phyloP scores from a whole-genome alignment of 495 filamentous ascomycete species.

The Hypoxylon subgilvum region DNA sequence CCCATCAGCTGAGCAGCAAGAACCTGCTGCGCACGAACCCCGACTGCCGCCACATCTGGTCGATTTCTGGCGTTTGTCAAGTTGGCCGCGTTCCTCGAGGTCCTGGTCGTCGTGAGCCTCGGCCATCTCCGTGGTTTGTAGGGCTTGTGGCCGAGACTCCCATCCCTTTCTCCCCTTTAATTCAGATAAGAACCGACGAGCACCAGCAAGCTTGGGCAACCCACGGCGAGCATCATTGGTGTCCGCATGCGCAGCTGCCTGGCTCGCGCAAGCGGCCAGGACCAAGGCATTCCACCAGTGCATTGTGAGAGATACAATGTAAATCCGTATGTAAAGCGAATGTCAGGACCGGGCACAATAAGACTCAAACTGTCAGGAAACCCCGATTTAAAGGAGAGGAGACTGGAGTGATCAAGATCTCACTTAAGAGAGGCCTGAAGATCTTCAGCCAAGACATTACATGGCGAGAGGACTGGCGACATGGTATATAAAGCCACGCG shows the following conservation, averaged over 20 bases:
- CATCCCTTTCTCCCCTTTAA: constrained; percentile 40
- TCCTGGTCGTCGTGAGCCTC: constrained; percentile 13
- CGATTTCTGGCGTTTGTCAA: constrained; percentile 36
- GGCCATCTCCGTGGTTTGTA: constrained; percentile 2
- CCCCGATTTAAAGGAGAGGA: background rate
- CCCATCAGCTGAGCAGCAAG: constrained; percentile 72
- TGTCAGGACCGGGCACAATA: constrained; percentile 10
- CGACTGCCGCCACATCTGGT: constrained; percentile 47
- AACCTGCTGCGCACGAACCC: constrained; percentile 60
- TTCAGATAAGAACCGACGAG: constrained; percentile 43
- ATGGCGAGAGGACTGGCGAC: constrained; percentile 1
- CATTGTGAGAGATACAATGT: constrained; percentile 18
- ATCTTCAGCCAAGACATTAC: constrained; percentile 14
- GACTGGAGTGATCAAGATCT: background rate
- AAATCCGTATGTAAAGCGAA: constrained; percentile 26
- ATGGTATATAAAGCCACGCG: constrained; percentile 31
- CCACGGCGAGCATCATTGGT: constrained; percentile 22
- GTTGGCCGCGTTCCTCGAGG: constrained; percentile 19
- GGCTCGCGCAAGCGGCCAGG: constrained; percentile 36
- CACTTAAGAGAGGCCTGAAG: constrained; percentile 1
- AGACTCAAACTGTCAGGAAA: constrained; percentile 2
- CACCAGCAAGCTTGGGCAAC: constrained; percentile 43
- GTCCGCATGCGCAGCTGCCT: constrained; percentile 40
- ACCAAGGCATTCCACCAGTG: constrained; percentile 41
- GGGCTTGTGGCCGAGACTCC: constrained; percentile 18